These are phyloP conservation scores for Ganoderma sp. DNA, from an alignment of 1,284 basidiomycete species.

Conservation along the genomic window DNA sequence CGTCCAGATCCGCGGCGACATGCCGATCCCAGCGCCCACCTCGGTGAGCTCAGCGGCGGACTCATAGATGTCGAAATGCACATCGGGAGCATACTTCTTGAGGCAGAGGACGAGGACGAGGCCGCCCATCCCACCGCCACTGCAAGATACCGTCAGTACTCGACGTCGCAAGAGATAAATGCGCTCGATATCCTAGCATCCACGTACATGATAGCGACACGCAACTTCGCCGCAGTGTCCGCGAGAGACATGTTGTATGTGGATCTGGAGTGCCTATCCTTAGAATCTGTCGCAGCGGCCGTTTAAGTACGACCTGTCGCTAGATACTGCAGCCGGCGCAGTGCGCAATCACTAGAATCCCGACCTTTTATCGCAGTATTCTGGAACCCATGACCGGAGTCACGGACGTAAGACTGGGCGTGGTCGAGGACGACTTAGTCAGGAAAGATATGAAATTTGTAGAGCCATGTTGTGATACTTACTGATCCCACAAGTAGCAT, in stretches of 20 bases:
- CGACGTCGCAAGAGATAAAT: not conserved
- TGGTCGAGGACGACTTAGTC: no score
- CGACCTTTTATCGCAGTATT: no score
- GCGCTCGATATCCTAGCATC: not conserved
- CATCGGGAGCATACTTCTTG: conserved; percentile 40
- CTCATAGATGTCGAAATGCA: conserved; percentile 52
- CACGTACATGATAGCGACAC: conserved; percentile 7
- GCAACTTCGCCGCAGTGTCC: not conserved
- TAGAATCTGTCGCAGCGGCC: not conserved
- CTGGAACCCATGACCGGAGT: no score
- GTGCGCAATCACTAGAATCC: no score
- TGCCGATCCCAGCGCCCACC: conserved; percentile 48
- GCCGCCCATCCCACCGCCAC: conserved; percentile 49
- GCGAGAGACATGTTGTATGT: not conserved
- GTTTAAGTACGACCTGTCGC: not conserved
- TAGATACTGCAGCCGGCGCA: not conserved
- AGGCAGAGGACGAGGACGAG: conserved; percentile 45
- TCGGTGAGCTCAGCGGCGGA: conserved; percentile 44
- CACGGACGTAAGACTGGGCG: no score
- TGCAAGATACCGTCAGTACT: conserved; percentile 19
- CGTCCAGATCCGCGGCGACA: conserved; percentile 37
- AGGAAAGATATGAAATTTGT: no score
- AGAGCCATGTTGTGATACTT: no score
- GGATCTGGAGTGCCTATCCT: not conserved
- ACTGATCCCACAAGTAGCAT: no score